Evolutionary conservation across 345 rosid genomes (phyloP).

Genomic region (Eucalyptus camaldulensis): DNA sequence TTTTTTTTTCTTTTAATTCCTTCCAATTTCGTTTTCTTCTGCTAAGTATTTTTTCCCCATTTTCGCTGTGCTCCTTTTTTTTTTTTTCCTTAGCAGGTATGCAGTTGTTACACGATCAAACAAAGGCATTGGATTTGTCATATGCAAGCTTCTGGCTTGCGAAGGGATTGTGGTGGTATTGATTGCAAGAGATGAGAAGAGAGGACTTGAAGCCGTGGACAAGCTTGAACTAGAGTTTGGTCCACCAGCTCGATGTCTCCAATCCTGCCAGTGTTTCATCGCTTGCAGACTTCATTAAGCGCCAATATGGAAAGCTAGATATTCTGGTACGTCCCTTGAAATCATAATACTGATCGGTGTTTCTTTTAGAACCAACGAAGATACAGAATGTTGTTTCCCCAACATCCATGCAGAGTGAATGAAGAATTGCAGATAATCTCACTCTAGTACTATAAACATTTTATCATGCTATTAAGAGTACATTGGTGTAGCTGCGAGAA

Average conservation of each 20-base stretch:
- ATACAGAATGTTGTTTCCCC: too few relatives aligned
- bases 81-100: too few relatives aligned
- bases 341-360: not conserved
- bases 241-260: slow-evolving; percentile 21
- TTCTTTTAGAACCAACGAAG: not conserved
- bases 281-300: slow-evolving; percentile 12
- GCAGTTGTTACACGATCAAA: not conserved
- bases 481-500: not conserved
- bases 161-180: not conserved
- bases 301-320: slow-evolving; percentile 22
- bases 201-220: slow-evolving; percentile 18
- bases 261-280: slow-evolving; percentile 5
- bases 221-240: slow-evolving; percentile 2
- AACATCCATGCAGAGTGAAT: not conserved
- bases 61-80: not conserved
- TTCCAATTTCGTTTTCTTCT: not conserved
- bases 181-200: slow-evolving; percentile 6
- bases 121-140: not conserved
- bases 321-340: slow-evolving; percentile 8
- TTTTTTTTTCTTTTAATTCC: not conserved
- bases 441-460: too few relatives aligned
- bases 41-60: not conserved
- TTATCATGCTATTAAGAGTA: too few relatives aligned
- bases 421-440: too few relatives aligned
- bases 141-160: slow-evolving; percentile 6